Base-by-base conservation (phyloP, 192 early-diverging fungal species). In the Linnemannia hyalina region DNA sequence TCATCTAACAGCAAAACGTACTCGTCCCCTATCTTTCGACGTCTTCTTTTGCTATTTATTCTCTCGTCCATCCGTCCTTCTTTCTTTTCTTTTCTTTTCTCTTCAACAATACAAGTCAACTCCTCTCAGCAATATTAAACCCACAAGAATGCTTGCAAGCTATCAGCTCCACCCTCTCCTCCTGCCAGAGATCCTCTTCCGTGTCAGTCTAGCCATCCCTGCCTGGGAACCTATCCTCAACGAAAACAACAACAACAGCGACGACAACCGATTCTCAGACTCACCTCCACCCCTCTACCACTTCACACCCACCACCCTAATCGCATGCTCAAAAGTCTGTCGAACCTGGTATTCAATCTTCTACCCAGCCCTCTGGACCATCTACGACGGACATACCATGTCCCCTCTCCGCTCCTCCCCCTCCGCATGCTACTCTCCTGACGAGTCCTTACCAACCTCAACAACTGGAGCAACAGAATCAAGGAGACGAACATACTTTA, bases 371-470 rank as follows among this genome's bases (percentile, higher is more conserved):
- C 69, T 80, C 11, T 80, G 71, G 72, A 74, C 78, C 20, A 15
- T 80, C 15, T 80, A 73, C 42, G 78, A 80, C 46, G 57, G 69
- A 32, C 5, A 74, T 18, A 46, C 29, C 38, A 80, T 80, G 78
- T 73, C 44, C 20, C 60, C 73, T 52, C 3, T n/a, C 26, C 41
- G 49, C 36, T 32, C 20, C 18, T 46, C 38, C 9, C 22, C 36
- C 38, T 26, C 13, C 41, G 29, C 38, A 6, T 57, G 16, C 55
- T 26, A 57, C n/a, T 57, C 55, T 18, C n/a, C 6, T 57, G 22
- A 7, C 55, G 8, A 23, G 2, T 57, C 29, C 29, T 65, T 10
- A 32, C 11, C 29, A 7, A n/a, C 6, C 55, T 11, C 13, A 26
- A 26, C 55, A 6, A 32, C 11, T 11, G 6, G 6, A 32, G 11